Evolutionary conservation across 768 basidiomycete genomes (phyloP), one percentile per base, ranked within the genome.

Genomic region (Russula foetens): DNA sequence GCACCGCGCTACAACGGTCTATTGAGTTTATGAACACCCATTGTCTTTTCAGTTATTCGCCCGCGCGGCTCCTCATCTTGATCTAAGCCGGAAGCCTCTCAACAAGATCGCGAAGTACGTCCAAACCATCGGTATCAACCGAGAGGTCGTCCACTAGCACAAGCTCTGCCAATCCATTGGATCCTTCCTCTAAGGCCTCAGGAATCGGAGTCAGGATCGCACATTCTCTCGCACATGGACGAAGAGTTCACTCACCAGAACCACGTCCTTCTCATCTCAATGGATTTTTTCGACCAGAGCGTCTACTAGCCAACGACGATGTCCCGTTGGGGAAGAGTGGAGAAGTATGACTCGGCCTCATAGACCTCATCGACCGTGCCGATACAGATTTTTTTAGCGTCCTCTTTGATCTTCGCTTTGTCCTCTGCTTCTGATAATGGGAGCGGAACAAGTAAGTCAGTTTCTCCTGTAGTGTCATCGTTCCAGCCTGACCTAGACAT

Each of bases 291-390:
- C 79, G 46, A 88, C 81, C 47, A 98, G 74, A 72, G 85, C 85
- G 68, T 90, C 84, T 63, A 96, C 83, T 29, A 98, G 81, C 21
- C 73, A 74, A 58, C 72, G 74, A 39, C 87, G 86, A 67, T 86
- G 80, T 59, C 78, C 78, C 26, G 79, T 72, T 7, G 92, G n/a
- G n/a, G 85, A 28, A 98, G 77, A 21, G 77, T 80, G 52, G 81
- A 78, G 75, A 96, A 93, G 77, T 94, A 95, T 26, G 81, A 81
- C 66, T 92, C 92, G 14, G 90, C 93, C 72, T 97, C 95, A 38
- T 87, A 85, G 58, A 97, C 93, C 72, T 97, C 95, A 38, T 87
- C 85, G 58, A 97, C 71, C 68, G 85, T 88, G 65, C 90, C 86
- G 67, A 91, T 84, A 64, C 78, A 93, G 77, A 92, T 89, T 76